Percentiles rank a stretch among this genome's conserved stretches.
Conservation (phyloP, 164 flowering plant genomes). For the Sedum album region DNA sequence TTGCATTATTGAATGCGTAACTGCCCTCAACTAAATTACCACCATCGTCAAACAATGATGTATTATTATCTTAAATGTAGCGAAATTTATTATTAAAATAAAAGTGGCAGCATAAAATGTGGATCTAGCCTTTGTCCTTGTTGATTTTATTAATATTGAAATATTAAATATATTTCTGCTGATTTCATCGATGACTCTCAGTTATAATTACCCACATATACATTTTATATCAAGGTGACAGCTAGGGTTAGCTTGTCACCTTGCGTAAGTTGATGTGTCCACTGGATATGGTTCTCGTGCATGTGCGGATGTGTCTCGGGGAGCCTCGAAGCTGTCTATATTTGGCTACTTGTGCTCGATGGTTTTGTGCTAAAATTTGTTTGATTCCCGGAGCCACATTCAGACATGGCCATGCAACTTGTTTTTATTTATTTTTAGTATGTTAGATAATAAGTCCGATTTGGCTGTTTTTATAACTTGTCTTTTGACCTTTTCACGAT, state of each 20-base stretch:
- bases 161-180: neutral
- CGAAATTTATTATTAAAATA: no score
- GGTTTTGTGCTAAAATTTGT: neutral
- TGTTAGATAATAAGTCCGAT: neutral
- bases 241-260: neutral
- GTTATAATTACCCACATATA: no score
- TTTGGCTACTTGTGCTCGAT: neutral
- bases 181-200: neutral
- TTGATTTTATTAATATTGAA: neutral
- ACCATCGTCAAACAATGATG: no score
- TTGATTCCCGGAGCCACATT: neutral
- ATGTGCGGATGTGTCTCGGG: neutral
- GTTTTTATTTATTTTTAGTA: neutral
- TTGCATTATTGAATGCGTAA: slow-evolving; percentile 2
- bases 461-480: no score
- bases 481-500: no score
- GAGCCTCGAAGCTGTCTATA: neutral
- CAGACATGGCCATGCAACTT: neutral
- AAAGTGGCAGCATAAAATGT: neutral
- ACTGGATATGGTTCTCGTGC: neutral
- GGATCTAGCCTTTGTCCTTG: neutral
- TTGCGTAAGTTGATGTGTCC: neutral
- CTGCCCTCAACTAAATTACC: neutral
- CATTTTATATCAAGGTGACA: neutral
- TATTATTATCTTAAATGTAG: no score